These are phyloP conservation scores for Colletotrichum eremochloae DNA, from an alignment of 2,329 filamentous ascomycete species.

Conservation along the genomic window DNA sequence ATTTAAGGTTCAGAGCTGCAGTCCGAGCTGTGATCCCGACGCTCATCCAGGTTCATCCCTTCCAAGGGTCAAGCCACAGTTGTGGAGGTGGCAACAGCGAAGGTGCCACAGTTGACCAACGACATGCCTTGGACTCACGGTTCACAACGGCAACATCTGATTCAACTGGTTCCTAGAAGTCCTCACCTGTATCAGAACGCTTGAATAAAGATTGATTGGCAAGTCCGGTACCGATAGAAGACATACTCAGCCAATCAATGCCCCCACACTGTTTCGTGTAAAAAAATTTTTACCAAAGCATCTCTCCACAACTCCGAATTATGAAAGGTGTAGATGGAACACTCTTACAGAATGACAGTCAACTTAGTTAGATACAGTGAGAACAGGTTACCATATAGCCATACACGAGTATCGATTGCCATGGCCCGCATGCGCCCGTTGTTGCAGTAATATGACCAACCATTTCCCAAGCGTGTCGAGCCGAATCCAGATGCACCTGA, in stretches of 20 bases:
- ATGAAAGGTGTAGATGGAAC: slow-evolving; percentile 6
- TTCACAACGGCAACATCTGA: no score
- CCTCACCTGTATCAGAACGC: not conserved
- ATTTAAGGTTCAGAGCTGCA: slow-evolving; percentile 29
- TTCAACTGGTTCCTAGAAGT: not conserved
- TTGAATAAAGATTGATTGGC: not conserved
- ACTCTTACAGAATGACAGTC: slow-evolving; percentile 21
- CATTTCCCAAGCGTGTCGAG: slow-evolving; percentile 3
- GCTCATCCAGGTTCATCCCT: slow-evolving; percentile 30
- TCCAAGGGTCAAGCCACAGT: slow-evolving; percentile 34
- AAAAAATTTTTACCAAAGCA: not conserved
- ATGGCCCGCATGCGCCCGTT: slow-evolving; percentile 31
- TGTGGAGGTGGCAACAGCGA: slow-evolving; percentile 33
- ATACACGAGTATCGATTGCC: slow-evolving; percentile 21
- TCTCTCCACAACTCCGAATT: not conserved
- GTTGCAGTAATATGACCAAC: slow-evolving; percentile 12
- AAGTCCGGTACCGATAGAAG: not conserved
- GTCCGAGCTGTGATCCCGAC: not conserved
- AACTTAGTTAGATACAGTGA: slow-evolving; percentile 34
- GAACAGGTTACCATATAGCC: slow-evolving; percentile 22
- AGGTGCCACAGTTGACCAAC: slow-evolving; percentile 37
- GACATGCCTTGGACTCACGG: slow-evolving; percentile 27
- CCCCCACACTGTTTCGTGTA: not conserved
- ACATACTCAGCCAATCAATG: not conserved
- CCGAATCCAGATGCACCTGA: not conserved